These are phyloP conservation scores for Apophysomyces elegans DNA, from an alignment of 371 early-diverging fungal genomes.

Conservation along the genomic window DNA sequence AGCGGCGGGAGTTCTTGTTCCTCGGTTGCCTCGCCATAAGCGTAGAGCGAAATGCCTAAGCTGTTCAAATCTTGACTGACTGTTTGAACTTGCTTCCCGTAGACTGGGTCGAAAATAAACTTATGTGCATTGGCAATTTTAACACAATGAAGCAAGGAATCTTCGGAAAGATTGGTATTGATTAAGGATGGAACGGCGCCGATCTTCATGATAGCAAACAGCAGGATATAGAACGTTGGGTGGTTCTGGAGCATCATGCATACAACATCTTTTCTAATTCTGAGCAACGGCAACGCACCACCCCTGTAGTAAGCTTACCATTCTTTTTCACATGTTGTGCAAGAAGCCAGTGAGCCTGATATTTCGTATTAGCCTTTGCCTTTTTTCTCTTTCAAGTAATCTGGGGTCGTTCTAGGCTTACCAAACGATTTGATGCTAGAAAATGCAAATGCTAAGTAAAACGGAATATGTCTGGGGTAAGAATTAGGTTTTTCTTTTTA, in stretches of 20 bases:
- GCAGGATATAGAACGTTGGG: constrained; percentile 33
- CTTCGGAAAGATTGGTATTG: constrained; percentile 37
- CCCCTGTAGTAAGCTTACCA: constrained; percentile 14
- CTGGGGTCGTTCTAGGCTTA: not conserved
- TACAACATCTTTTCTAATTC: constrained; percentile 29
- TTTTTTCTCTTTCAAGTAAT: not conserved
- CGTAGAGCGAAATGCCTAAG: constrained; percentile 18
- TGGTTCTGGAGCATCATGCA: constrained; percentile 45
- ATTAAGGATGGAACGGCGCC: constrained; percentile 39
- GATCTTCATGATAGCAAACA: constrained; percentile 37
- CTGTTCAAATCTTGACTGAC: constrained; percentile 13
- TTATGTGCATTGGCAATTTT: constrained; percentile 28
- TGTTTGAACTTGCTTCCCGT: constrained; percentile 27
- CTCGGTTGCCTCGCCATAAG: constrained; percentile 38
- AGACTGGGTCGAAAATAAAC: constrained; percentile 39
- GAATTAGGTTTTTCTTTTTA: constrained; percentile 2
- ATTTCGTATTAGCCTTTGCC: constrained; percentile 5
- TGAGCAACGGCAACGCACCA: not conserved
- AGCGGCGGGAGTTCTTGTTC: constrained; percentile 25
- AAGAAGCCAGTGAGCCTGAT: constrained; percentile 34
- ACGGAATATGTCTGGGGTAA: not conserved
- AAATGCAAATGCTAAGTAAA: not conserved
- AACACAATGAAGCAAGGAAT: constrained; percentile 38
- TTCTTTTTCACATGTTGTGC: constrained; percentile 25
- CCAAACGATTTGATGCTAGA: constrained; percentile 23